A percentile compares a stretch with the other conserved stretches of the same genome.
phyloP scores from a whole-genome alignment of 257 asterid species.

The Primulina tabacum region DNA sequence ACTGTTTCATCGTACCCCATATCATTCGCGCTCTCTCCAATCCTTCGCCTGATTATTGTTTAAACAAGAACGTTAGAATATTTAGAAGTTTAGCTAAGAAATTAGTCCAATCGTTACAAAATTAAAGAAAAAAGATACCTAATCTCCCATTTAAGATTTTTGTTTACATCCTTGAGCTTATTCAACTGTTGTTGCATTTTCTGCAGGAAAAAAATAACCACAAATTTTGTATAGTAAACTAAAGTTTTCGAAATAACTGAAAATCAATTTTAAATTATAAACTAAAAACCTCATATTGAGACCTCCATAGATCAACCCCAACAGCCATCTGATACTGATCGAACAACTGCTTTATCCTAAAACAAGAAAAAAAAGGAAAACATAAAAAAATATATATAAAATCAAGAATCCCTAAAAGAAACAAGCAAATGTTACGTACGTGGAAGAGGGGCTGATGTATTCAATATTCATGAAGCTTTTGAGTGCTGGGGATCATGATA shows the following conservation, averaged over 20 bases:
- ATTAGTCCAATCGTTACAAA: no score
- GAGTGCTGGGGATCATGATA: constrained; percentile 74
- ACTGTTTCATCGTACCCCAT: constrained; percentile 45
- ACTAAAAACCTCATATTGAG: constrained; percentile 70
- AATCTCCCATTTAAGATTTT: constrained; percentile 69
- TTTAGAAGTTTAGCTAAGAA: background rate
- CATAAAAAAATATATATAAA: background rate
- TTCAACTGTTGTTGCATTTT: constrained; percentile 87
- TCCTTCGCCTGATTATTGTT: constrained; percentile 37
- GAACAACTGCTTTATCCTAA: constrained; percentile 71
- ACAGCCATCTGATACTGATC: constrained; percentile 75
- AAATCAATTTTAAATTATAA: background rate
- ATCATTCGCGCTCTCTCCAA: constrained; percentile 53
- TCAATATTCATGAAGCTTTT: constrained; percentile 90
- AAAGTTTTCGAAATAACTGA: background rate
- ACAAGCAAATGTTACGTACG: constrained; percentile 31
- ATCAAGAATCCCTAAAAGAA: background rate
- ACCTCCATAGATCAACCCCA: constrained; percentile 78
- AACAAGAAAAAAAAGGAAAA: background rate
- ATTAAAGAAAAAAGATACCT: constrained; percentile 31
- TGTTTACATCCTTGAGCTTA: constrained; percentile 77
- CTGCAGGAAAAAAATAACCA: constrained; percentile 24
- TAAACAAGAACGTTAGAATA: background rate
- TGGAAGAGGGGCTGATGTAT: constrained; percentile 66
- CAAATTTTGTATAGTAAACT: background rate